phyloP scores from a whole-genome alignment of 192 early-diverging fungal genomes.

The Backusella australiensis region DNA sequence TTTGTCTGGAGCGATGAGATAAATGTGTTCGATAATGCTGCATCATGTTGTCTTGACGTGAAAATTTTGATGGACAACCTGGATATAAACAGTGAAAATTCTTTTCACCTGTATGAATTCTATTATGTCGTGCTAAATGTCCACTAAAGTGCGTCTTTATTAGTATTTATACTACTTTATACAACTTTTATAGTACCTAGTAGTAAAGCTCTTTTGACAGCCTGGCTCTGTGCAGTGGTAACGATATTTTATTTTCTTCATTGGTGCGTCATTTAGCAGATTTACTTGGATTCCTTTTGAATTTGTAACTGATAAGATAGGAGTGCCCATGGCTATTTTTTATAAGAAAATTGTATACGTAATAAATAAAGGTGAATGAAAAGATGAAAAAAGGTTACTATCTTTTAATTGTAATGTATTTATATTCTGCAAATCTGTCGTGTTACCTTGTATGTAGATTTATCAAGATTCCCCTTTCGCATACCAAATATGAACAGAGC shows the following conservation, averaged over 20 bases:
- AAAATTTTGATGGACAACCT: slow-evolving; percentile 71
- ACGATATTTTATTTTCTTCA: slow-evolving; percentile 37
- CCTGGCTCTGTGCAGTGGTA: slow-evolving; percentile 60
- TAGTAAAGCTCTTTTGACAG: slow-evolving; percentile 79
- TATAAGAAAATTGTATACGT: background rate
- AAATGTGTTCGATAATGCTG: slow-evolving; percentile 82
- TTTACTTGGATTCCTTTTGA: slow-evolving; percentile 31
- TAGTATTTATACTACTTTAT: slow-evolving; percentile 2
- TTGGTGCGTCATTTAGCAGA: slow-evolving; percentile 23
- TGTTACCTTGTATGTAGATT: background rate
- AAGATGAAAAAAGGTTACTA: background rate
- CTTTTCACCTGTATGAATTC: slow-evolving; percentile 82
- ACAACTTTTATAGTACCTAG: slow-evolving; percentile 43
- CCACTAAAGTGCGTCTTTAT: slow-evolving; percentile 47
- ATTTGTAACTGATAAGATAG: slow-evolving; percentile 27
- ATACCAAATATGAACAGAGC: background rate
- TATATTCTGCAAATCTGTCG: background rate
- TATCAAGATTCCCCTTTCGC: background rate
- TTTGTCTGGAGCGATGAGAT: slow-evolving; percentile 56
- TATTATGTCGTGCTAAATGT: slow-evolving; percentile 77
- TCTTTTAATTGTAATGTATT: background rate
- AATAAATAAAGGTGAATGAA: background rate
- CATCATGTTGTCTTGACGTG: slow-evolving; percentile 85
- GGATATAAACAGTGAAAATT: slow-evolving; percentile 67
- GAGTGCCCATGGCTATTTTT: background rate